Percentiles rank a stretch among this genome's conserved stretches.
Conservation (phyloP, 2,329 filamentous ascomycete genomes). For the Diaporthe caulivora region DNA sequence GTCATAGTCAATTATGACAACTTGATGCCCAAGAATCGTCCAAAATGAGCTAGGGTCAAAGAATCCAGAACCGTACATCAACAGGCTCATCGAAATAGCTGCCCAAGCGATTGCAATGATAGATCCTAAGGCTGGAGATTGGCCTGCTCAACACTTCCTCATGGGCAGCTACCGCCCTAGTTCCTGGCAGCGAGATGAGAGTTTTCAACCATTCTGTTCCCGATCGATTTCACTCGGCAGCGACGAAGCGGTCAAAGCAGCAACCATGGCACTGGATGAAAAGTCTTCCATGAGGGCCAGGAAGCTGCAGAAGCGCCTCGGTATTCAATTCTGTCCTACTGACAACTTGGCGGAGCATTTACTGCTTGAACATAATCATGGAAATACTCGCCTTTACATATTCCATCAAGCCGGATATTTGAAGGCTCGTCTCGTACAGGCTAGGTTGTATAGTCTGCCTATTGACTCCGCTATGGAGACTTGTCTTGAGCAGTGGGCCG, state of each 20-base stretch:
- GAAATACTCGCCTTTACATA: background rate
- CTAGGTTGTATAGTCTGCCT: background rate
- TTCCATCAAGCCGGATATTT: background rate
- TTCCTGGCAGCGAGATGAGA: background rate
- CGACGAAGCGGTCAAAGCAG: background rate
- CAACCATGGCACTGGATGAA: background rate
- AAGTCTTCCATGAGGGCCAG: background rate
- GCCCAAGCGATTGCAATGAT: background rate
- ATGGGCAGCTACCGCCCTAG: background rate
- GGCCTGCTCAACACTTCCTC: background rate
- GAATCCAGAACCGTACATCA: background rate
- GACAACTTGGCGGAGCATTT: background rate
- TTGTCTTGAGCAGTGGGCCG: background rate
- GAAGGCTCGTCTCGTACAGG: background rate
- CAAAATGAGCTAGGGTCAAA: background rate
- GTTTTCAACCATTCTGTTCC: background rate
- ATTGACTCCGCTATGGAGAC: background rate
- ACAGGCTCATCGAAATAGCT: background rate
- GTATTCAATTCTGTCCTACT: background rate
- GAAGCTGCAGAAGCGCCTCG: background rate
- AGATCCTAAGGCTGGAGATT: background rate
- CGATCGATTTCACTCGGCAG: background rate
- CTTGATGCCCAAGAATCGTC: background rate
- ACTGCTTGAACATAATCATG: background rate
- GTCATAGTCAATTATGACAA: background rate